Percentiles rank a stretch among this genome's conserved stretches.
These are phyloP conservation scores for Lentinula detonsa DNA, from an alignment of 768 basidiomycete genomes.

Conservation along the genomic window DNA sequence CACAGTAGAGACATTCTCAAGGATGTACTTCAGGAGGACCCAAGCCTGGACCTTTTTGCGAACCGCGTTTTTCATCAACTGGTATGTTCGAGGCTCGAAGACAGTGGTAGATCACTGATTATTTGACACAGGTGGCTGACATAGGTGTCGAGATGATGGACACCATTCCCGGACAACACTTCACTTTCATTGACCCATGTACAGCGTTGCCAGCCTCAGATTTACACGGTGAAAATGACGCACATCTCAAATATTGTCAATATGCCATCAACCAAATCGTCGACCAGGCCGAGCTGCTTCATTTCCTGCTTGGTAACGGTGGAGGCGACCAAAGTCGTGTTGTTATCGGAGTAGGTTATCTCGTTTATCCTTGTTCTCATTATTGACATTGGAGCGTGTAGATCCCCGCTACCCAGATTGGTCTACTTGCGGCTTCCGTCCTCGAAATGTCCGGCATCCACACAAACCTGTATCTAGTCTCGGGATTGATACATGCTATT, in stretches of 20 bases:
- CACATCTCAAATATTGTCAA: not conserved
- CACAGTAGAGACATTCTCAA: not conserved
- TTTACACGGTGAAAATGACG: not conserved
- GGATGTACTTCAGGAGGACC: not conserved
- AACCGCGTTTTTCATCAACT: not conserved
- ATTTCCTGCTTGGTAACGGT: not conserved
- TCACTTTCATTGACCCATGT: not conserved
- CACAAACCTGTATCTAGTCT: conserved; percentile 1
- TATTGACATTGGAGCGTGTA: not conserved
- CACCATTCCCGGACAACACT: not conserved
- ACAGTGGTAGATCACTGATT: too few species aligned
- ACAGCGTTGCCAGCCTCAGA: not conserved
- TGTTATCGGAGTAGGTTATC: not conserved
- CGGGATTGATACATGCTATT: conserved; percentile 1
- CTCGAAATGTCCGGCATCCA: not conserved
- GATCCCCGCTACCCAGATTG: conserved; percentile 3
- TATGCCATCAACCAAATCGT: not conserved
- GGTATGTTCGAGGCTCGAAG: not conserved
- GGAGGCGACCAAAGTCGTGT: not conserved
- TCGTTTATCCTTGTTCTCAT: not conserved
- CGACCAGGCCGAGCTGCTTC: not conserved
- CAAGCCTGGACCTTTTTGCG: not conserved
- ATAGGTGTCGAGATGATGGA: not conserved
- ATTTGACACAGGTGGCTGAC: not conserved
- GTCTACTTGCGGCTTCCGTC: not conserved